A percentile compares a stretch with the other conserved stretches of the same genome.
phyloP scores from a whole-genome alignment of 768 basidiomycete species.

The Termitomyces sp. region DNA sequence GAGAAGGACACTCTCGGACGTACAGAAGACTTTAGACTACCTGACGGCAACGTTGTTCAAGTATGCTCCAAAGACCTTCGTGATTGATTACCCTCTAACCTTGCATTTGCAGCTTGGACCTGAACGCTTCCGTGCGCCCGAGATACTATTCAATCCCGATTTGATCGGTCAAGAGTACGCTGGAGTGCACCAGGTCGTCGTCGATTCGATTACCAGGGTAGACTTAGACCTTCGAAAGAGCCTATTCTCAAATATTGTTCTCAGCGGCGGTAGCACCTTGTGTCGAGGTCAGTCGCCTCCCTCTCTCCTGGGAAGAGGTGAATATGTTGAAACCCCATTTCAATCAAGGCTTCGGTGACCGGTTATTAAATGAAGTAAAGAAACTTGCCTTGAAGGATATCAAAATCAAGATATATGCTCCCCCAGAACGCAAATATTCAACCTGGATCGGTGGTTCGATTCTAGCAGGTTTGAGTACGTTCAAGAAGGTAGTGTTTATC shows the following conservation, averaged over 20 bases:
- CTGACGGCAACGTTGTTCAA: constrained; percentile 92
- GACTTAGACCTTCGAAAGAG: constrained; percentile 95
- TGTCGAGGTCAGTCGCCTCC: constrained; percentile 65
- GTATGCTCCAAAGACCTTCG: constrained; percentile 31
- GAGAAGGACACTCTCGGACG: constrained; percentile 84
- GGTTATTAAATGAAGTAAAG: constrained; percentile 94
- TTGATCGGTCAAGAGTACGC: constrained; percentile 94
- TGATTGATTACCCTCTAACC: constrained; percentile 11
- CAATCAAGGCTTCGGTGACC: constrained; percentile 81
- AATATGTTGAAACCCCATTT: constrained; percentile 4
- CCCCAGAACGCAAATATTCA: constrained; percentile 98
- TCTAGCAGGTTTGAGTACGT: constrained; percentile 90
- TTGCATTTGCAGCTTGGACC: constrained; percentile 67
- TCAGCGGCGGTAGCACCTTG: constrained; percentile 94
- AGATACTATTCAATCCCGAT: constrained; percentile 97
- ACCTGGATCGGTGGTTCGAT: constrained; percentile 98
- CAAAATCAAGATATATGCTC: constrained; percentile 98
- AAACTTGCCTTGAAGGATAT: constrained; percentile 92
- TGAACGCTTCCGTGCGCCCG: constrained; percentile 95
- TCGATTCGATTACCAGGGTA: constrained; percentile 96
- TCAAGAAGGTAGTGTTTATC: constrained; percentile 77
- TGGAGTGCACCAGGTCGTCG: constrained; percentile 96
- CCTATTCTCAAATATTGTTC: constrained; percentile 93
- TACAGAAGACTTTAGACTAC: constrained; percentile 84
- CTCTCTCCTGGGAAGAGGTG: background rate